phyloP scores from a whole-genome alignment of 345 rosid genomes.

The Eucalyptus pauciflora region DNA sequence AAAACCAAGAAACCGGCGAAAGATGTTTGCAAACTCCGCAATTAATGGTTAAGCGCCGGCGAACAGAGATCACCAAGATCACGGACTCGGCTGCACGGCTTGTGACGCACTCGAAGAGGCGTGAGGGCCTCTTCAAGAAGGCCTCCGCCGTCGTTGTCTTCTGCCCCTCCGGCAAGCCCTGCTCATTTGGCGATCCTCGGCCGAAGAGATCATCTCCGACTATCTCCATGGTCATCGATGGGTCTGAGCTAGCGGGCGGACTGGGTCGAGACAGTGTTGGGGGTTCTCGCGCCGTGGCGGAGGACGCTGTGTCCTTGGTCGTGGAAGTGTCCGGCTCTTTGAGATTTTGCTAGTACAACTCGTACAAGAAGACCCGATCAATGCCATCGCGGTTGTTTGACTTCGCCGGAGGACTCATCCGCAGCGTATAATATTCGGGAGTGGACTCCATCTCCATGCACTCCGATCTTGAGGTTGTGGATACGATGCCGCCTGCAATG shows the following conservation, averaged over 20 bases:
- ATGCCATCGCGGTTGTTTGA: not conserved
- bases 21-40: not conserved
- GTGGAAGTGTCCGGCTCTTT: not conserved
- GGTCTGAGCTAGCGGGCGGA: not conserved
- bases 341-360: not conserved
- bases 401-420: accelerated
- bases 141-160: not conserved
- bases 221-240: not conserved
- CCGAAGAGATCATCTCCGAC: not conserved
- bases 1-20: not conserved
- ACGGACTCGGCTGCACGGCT: not conserved
- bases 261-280: not conserved
- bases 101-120: not conserved
- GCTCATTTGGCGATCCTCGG: not conserved
- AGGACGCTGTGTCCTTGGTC: not conserved
- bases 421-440: not conserved
- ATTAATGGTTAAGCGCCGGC: not conserved
- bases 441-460: not conserved
- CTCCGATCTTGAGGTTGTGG: not conserved
- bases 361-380: not conserved
- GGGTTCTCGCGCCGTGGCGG: not conserved
- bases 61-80: not conserved
- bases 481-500: not conserved
- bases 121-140: not conserved
- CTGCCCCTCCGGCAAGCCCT: not conserved